Evolutionary conservation across 73 alveolate species (phyloP).

Genomic region (Paramecium octaurelia): DNA sequence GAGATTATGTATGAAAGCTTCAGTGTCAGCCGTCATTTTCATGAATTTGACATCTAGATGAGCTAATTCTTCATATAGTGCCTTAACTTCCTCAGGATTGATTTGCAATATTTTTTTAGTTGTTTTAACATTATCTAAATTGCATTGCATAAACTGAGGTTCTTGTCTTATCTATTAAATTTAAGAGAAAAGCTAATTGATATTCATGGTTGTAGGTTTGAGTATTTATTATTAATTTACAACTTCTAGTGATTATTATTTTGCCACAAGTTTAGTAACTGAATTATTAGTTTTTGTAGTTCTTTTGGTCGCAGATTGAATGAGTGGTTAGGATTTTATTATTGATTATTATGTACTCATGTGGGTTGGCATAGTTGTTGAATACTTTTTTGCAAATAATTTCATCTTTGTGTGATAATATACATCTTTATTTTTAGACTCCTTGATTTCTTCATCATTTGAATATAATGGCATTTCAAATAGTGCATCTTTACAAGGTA

Average conservation of each 20-base stretch:
- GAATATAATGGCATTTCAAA: background rate
- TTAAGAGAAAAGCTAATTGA: background rate
- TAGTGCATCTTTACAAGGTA: background rate
- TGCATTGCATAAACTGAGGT: background rate
- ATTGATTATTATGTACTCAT: slow-evolving; percentile 29
- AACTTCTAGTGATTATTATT: background rate
- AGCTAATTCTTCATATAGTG: slow-evolving; percentile 6
- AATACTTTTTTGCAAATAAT: background rate
- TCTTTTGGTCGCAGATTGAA: background rate
- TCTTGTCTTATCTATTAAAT: background rate
- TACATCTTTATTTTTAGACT: slow-evolving; percentile 13
- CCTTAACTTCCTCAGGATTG: background rate
- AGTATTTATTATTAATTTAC: background rate
- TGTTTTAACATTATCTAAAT: background rate
- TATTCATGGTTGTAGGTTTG: background rate
- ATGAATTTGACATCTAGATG: background rate
- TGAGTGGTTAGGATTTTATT: background rate
- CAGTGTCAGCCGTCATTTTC: background rate
- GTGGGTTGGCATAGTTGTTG: slow-evolving; percentile 2
- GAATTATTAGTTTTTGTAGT: background rate
- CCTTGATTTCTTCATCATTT: background rate
- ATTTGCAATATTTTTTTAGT: background rate
- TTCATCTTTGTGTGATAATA: background rate
- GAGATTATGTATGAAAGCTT: background rate
- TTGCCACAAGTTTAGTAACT: background rate